Conservation (phyloP, 495 filamentous ascomycete species). For the Trichoderma asperelloides region DNA sequence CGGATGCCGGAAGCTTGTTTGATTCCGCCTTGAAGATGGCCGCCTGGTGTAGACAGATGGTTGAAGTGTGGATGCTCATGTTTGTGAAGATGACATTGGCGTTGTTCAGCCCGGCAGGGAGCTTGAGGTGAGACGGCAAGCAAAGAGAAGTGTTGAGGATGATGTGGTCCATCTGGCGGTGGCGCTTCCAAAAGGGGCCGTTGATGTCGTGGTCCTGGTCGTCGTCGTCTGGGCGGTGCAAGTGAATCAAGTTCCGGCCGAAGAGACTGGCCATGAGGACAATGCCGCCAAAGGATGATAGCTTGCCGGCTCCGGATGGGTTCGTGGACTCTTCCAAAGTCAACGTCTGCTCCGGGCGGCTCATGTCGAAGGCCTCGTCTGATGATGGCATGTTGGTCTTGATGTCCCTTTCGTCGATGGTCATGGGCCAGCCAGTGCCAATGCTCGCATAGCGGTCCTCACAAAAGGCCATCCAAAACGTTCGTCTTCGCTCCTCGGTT, state of each 20-base stretch:
- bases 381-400: conserved; percentile 74
- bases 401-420: conserved; percentile 86
- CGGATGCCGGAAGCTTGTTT: conserved; percentile 65
- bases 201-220: conserved; percentile 84
- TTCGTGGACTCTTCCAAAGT: conserved; percentile 63
- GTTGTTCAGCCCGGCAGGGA: conserved; percentile 67
- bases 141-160: conserved; percentile 77
- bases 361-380: conserved; percentile 81
- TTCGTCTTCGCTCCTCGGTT: conserved; percentile 79
- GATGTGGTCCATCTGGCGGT: conserved; percentile 81
- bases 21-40: conserved; percentile 96
- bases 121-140: conserved; percentile 71
- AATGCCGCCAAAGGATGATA: conserved; percentile 75
- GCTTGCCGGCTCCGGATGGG: conserved; percentile 57
- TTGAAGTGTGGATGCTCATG: conserved; percentile 93
- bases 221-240: conserved; percentile 79
- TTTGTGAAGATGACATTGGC: conserved; percentile 91
- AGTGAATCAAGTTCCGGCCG: conserved; percentile 86
- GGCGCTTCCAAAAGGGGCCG: conserved; percentile 93
- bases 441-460: conserved; percentile 91
- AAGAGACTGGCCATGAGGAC: conserved; percentile 81
- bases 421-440: conserved; percentile 95
- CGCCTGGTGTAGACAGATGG: conserved; percentile 94
- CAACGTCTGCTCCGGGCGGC: conserved; percentile 60
- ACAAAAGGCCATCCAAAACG: conserved; percentile 91